Percentiles rank a stretch among this genome's conserved stretches.
Evolutionary conservation across 331 rosid genomes (phyloP).

Genomic region (Malus hybrid): DNA sequence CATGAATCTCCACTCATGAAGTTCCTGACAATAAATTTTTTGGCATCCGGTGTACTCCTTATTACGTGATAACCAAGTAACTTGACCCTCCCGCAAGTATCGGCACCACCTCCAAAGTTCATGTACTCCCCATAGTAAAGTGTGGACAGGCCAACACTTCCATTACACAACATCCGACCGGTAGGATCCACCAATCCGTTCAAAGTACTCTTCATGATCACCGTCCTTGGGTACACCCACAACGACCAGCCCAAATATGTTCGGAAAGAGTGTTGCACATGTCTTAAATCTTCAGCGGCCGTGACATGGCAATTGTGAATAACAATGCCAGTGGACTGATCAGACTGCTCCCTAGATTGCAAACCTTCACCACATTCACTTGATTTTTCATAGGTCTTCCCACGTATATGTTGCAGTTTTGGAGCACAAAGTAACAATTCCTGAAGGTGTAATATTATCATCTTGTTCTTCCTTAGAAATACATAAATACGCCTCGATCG

Average conservation of each 20-base stretch:
- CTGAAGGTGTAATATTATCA: too few relatives aligned
- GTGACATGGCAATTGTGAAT: slow-evolving; percentile 19
- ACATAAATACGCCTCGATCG: too few relatives aligned
- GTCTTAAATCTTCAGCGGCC: slow-evolving; percentile 14
- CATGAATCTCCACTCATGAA: slow-evolving; percentile 24
- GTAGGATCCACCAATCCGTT: slow-evolving; percentile 20
- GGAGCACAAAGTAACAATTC: too few relatives aligned
- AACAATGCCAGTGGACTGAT: slow-evolving; percentile 29
- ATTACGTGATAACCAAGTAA: slow-evolving; percentile 31
- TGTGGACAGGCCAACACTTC: slow-evolving; percentile 22
- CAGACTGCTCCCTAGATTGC: slow-evolving; percentile 27
- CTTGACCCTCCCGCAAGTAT: slow-evolving; percentile 22
- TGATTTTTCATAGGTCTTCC: slow-evolving; percentile 25
- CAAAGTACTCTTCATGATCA: slow-evolving; percentile 25
- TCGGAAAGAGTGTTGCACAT: slow-evolving; percentile 4
- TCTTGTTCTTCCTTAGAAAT: too few relatives aligned
- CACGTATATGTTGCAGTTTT: slow-evolving; percentile 29
- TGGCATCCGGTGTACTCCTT: slow-evolving; percentile 20
- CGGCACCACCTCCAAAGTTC: slow-evolving; percentile 35
- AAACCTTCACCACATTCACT: slow-evolving; percentile 20
- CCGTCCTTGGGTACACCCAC: slow-evolving; percentile 32
- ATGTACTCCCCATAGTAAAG: slow-evolving; percentile 33
- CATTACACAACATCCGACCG: slow-evolving; percentile 40
- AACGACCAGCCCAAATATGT: slow-evolving; percentile 36
- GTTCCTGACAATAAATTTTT: slow-evolving; percentile 13